Evolutionary conservation across 192 early-diverging fungal genomes (phyloP).

Genomic region (Glomus cerebriforme): DNA sequence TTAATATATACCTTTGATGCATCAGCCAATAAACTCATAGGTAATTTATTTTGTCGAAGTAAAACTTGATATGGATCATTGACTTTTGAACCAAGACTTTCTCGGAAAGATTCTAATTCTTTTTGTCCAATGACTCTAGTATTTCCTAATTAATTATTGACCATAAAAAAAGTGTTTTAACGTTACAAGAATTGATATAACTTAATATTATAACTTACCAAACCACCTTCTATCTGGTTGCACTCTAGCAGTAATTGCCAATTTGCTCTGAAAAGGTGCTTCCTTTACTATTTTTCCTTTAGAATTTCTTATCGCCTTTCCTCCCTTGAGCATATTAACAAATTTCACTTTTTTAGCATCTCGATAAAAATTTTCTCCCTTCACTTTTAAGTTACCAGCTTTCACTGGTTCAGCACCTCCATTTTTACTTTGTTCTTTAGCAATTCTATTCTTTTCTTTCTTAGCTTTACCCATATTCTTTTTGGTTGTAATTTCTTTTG

Average conservation of each 20-base stretch:
- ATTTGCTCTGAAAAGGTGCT: slow-evolving; percentile 83
- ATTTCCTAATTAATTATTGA: slow-evolving; percentile 54
- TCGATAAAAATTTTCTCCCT: slow-evolving; percentile 99
- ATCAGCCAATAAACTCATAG: slow-evolving; percentile 89
- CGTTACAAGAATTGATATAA: neutral
- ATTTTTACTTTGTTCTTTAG: slow-evolving; percentile 42
- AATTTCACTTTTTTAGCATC: slow-evolving; percentile 93
- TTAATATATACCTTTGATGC: slow-evolving; percentile 65
- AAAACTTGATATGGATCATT: slow-evolving; percentile 97
- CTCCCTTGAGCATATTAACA: slow-evolving; percentile 92
- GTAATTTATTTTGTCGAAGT: slow-evolving; percentile 91
- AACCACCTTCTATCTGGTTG: slow-evolving; percentile 98
- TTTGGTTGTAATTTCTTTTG: neutral
- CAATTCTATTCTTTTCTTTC: slow-evolving; percentile 61
- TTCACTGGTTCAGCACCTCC: slow-evolving; percentile 40
- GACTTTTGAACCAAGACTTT: slow-evolving; percentile 80
- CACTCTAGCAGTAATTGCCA: slow-evolving; percentile 78
- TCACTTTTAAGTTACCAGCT: slow-evolving; percentile 73
- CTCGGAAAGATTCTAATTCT: slow-evolving; percentile 89
- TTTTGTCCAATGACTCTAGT: slow-evolving; percentile 96
- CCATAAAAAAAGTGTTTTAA: neutral
- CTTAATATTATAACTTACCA: slow-evolving; percentile 58
- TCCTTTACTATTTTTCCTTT: slow-evolving; percentile 91
- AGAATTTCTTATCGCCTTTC: slow-evolving; percentile 77
- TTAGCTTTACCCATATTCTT: slow-evolving; percentile 60